Percentiles rank a stretch among this genome's conserved stretches.
Evolutionary conservation across 2,329 filamentous ascomycete species (phyloP).

Genomic region (Verticillium nubilum): DNA sequence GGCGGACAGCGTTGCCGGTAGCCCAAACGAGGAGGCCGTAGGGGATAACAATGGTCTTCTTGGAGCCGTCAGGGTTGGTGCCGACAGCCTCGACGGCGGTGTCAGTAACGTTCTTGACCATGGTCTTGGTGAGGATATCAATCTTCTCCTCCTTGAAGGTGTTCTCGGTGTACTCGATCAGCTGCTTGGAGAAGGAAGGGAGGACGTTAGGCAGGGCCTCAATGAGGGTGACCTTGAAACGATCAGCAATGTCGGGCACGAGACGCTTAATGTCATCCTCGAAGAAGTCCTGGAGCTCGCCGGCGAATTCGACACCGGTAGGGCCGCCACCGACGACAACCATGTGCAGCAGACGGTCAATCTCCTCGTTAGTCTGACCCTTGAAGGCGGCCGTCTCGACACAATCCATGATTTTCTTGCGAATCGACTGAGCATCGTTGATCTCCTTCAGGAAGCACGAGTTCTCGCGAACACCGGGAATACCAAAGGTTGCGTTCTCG

Average conservation of each 20-base stretch:
- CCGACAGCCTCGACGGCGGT: constrained; percentile 89
- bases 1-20: constrained; percentile 90
- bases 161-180: constrained; percentile 99
- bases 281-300: constrained; percentile 98
- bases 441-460: constrained; percentile 99
- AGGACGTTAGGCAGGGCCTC: constrained; percentile 95
- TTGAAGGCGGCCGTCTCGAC: constrained; percentile 98
- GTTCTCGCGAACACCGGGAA: constrained; percentile 90
- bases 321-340: constrained; percentile 91
- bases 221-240: constrained; percentile 96
- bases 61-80: constrained; percentile 75
- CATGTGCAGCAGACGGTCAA: constrained; percentile 95
- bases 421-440: constrained; percentile 88
- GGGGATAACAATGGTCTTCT: constrained; percentile 74
- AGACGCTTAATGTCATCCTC: constrained; percentile 97
- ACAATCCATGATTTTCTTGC: constrained; percentile 99
- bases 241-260: constrained; percentile 88
- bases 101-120: constrained; percentile 95
- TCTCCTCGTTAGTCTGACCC: constrained; percentile 81
- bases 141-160: constrained; percentile 99
- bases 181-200: constrained; percentile 97
- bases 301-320: constrained; percentile 96
- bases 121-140: constrained; percentile 94
- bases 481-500: constrained; percentile 97
- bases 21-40: constrained; percentile 98